Base-by-base conservation (phyloP, 106 monocot species). In the Amphibolis antarctica region DNA sequence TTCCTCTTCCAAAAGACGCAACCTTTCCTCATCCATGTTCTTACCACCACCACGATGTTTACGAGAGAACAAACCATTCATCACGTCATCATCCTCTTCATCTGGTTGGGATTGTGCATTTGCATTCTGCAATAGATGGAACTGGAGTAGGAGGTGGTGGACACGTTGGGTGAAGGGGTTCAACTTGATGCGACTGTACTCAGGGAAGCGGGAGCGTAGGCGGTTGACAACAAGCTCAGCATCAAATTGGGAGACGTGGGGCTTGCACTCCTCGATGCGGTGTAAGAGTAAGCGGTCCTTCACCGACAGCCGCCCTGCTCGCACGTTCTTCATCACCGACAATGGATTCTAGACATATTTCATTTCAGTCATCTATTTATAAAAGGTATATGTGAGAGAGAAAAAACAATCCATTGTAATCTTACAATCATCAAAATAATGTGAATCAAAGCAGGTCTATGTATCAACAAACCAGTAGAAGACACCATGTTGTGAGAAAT, bases 161-260 rank as follows among this genome's bases (percentile, higher is more conserved):
- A 85, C 82, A 42, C 20, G 57, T 53, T 22, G 52, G 46, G 77
- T 51, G 80, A 89, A 78, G 20, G 79, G 66, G 28, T 78, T 68
- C 43, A 68, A 42, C 55, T 81, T 77, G 30, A 73, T 20, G 65
- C 82, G 80, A 42, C 57, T 15, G 66, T 90, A 90, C 29, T 82
- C 80, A 13, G 68, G 70, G 69, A 67, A 77, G 12, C 53, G 70
- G 48, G 63, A 65, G 52, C 80, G 80, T 46, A 90, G 85, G 28
- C 72, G 70, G 6, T 60, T 9, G 36, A 63, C 72, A 48, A 83
- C 64, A 28, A 30, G 25, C 13, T 65, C 70, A 36, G 53, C 58
- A 46, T 75, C 49, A 19, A 15, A 66, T 15, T 59, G 49, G 26
- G 9, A 9, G 47, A 28, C 46, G 23, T 70, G 20, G 22, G 52